Evolutionary conservation across 129 eudicot genomes (phyloP), one percentile per base, ranked within the genome.

Genomic region (Pittosporum tobira): DNA sequence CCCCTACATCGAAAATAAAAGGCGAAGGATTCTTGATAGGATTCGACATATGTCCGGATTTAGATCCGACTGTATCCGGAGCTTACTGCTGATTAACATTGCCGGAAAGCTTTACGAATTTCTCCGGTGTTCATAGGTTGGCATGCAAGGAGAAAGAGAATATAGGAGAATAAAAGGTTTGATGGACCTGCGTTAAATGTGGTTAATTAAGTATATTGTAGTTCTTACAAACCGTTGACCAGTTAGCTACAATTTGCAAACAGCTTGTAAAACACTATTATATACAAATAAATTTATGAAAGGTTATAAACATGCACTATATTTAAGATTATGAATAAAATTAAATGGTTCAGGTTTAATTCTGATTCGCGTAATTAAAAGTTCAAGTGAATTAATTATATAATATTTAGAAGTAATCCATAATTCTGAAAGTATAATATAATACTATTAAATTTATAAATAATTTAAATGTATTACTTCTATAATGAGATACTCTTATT

Each of bases 1-100:
- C 46, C 48, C 76, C 48, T 13, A 87, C 84, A 20, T 70, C 61
- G 66, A 91, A 80, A 2, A 91, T 49, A 0, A 88, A 87, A 26
- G 73, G 74, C 25, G 87, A 66, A 53, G 71, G 88, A 25, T 44
- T 49, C 5, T 28, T 38, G 5, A 22, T 76, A 24, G 51, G 14
- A 12, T 18, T 12, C 67, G 49, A 50, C 97, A 90, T 2, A 77
- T 49, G 3, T 58, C 18, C 28, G 22, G 64, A 34, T 31, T 66
- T 19, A 23, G 59, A 51, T 34, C 26, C 24, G 48, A 15, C 19
- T 59, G 48, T 31, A 18, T 13, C 6, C 18, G n/a, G n/a, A 56
- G 27, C 45, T 56, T 73, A 44, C 8, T 51, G 26, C 10, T 40
- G 2, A 20, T 60, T 29, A 10, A 40, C 57, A 56, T 21, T 23